A percentile compares a stretch with the other conserved stretches of the same genome.
These are phyloP conservation scores for Achlya hypogyna DNA, from an alignment of 352 stramenopile genomes.

Conservation along the genomic window DNA sequence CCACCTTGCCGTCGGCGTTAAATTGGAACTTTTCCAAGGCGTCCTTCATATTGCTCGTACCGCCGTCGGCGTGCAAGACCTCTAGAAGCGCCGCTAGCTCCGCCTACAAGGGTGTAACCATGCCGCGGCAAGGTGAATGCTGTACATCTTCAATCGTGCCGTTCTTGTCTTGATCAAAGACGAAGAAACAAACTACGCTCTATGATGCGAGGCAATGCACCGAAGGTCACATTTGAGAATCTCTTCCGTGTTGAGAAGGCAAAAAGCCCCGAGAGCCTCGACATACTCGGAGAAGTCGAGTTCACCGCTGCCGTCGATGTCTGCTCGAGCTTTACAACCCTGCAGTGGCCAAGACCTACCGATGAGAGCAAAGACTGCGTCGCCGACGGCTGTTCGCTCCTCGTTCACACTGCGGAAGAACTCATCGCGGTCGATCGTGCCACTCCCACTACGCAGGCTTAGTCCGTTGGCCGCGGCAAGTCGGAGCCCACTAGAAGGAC, in stretches of 20 bases:
- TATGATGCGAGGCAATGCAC: background rate
- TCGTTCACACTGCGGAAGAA: constrained; percentile 64
- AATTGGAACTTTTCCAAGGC: constrained; percentile 57
- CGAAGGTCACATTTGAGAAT: constrained; percentile 47
- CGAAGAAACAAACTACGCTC: constrained; percentile 58
- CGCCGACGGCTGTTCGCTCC: constrained; percentile 57
- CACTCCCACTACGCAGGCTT: constrained; percentile 35
- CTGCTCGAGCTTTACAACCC: background rate
- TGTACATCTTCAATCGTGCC: constrained; percentile 55
- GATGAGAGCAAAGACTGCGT: constrained; percentile 66
- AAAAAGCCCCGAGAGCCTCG: constrained; percentile 66
- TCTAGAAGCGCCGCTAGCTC: constrained; percentile 56
- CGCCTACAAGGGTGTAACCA: background rate
- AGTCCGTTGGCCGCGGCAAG: background rate
- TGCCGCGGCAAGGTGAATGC: too few species aligned
- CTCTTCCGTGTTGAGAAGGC: constrained; percentile 59
- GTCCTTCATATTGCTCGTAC: constrained; percentile 60
- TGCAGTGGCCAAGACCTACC: background rate
- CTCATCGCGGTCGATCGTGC: constrained; percentile 54
- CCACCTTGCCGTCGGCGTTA: constrained; percentile 42
- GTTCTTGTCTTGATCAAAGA: constrained; percentile 63
- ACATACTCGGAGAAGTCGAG: constrained; percentile 71
- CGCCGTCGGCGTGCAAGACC: constrained; percentile 51
- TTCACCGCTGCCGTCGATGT: constrained; percentile 53
- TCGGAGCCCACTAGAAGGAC: background rate